A percentile compares a stretch with the other conserved stretches of the same genome.
These are phyloP conservation scores for Rhynchospora pubera DNA, from an alignment of 176 grass and related monocot species.

Conservation along the genomic window DNA sequence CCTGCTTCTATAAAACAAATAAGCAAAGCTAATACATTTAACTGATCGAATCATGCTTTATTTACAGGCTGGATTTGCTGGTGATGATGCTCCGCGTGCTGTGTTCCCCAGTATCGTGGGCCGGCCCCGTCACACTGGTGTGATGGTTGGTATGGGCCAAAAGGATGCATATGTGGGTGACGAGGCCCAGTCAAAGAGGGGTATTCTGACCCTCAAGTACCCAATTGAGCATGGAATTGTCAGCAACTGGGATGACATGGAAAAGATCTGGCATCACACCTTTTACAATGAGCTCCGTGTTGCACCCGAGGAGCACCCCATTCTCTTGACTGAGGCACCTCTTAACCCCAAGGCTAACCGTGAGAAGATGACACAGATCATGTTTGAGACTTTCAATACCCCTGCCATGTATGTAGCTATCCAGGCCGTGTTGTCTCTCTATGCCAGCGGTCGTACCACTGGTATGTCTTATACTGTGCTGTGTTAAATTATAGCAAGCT, in stretches of 20 bases:
- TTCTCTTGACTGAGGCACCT: conserved; percentile 39
- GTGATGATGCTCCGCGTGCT: conserved; percentile 47
- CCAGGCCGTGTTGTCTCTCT: conserved; percentile 58
- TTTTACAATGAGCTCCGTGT: conserved; percentile 69
- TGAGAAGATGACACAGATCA: conserved; percentile 77
- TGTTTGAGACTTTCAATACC: conserved; percentile 62
- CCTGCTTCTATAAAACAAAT: neutral
- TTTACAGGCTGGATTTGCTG: conserved; percentile 47
- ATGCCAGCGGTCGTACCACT: conserved; percentile 50
- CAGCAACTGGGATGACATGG: conserved; percentile 74
- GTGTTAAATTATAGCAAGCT: neutral
- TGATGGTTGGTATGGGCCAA: conserved; percentile 68
- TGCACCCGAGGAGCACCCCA: conserved; percentile 54
- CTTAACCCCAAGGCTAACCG: conserved; percentile 65
- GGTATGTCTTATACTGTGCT: conserved; percentile 10
- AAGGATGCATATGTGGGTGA: conserved; percentile 68
- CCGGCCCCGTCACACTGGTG: conserved; percentile 51
- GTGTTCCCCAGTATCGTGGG: conserved; percentile 61
- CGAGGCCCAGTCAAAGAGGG: conserved; percentile 61
- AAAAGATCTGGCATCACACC: conserved; percentile 68
- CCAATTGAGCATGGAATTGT: conserved; percentile 66
- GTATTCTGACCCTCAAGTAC: conserved; percentile 60
- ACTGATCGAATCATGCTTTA: neutral
- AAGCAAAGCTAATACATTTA: neutral
- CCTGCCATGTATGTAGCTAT: conserved; percentile 68